Evolutionary conservation across 768 basidiomycete genomes (phyloP).

Genomic region (Suillus americanus): DNA sequence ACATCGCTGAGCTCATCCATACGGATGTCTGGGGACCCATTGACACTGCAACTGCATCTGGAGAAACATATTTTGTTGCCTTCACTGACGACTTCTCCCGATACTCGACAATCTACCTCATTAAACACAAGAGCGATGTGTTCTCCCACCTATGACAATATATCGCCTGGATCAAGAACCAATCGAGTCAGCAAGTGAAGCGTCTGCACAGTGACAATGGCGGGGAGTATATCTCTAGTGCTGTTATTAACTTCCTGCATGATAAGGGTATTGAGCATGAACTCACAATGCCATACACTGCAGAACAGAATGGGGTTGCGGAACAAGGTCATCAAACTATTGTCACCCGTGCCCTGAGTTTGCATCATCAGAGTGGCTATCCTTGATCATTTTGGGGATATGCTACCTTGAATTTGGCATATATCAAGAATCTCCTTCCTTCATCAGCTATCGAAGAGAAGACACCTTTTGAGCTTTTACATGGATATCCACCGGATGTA

Average conservation of each 20-base stretch:
- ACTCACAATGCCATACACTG: constrained; percentile 2
- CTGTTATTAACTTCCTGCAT: not conserved
- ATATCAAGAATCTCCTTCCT: constrained; percentile 20
- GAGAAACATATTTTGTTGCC: too few species aligned
- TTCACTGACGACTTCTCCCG: too few species aligned
- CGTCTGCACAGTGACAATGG: constrained; percentile 16
- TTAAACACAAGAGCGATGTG: too few species aligned
- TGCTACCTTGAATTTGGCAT: constrained; percentile 20
- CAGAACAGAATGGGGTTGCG: constrained; percentile 29
- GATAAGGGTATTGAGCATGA: not conserved
- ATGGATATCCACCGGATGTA: not conserved
- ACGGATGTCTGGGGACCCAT: too few species aligned
- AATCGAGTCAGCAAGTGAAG: not conserved
- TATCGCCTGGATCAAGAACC: not conserved
- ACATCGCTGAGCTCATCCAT: too few species aligned
- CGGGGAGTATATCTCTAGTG: constrained; percentile 8
- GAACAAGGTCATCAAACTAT: constrained; percentile 31
- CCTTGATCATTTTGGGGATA: constrained; percentile 26
- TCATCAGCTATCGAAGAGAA: constrained; percentile 15
- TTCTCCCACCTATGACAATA: not conserved
- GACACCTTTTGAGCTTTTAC: constrained; percentile 18
- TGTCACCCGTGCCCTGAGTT: constrained; percentile 12
- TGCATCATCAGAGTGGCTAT: constrained; percentile 22
- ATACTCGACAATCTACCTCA: too few species aligned
- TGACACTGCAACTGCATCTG: too few species aligned